phyloP scores from a whole-genome alignment of 2,329 filamentous ascomycete genomes.

The Diplodia scrobiculata region DNA sequence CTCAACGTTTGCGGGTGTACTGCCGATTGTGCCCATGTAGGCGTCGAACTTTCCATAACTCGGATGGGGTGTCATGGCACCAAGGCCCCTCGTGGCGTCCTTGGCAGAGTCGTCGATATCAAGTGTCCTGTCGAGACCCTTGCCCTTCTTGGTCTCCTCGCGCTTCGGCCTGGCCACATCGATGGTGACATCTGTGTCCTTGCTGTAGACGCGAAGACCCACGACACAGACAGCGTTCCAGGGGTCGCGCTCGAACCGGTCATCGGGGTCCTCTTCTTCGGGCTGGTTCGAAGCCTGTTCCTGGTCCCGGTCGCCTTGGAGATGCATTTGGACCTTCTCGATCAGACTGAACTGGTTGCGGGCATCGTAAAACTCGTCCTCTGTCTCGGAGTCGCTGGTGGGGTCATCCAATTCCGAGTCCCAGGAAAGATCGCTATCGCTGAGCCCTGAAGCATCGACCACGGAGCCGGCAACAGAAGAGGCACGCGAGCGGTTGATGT shows the following conservation, averaged over 20 bases:
- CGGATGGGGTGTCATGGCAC: neutral
- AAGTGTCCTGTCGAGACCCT: constrained; percentile 31
- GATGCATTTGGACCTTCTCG: constrained; percentile 7
- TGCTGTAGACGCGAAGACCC: constrained; percentile 60
- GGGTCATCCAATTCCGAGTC: constrained; percentile 47
- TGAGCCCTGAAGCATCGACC: constrained; percentile 36
- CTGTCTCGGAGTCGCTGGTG: constrained; percentile 34
- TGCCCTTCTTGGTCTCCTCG: constrained; percentile 39
- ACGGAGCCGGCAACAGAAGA: constrained; percentile 35
- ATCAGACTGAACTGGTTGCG: constrained; percentile 7
- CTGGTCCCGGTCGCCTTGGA: neutral
- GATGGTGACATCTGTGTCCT: constrained; percentile 55
- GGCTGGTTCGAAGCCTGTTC: neutral
- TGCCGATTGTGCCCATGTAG: neutral
- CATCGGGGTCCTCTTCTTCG: constrained; percentile 42
- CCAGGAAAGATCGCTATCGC: constrained; percentile 43
- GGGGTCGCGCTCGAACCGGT: constrained; percentile 54
- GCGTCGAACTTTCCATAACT: neutral
- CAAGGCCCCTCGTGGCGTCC: constrained; percentile 40
- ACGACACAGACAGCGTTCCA: constrained; percentile 66
- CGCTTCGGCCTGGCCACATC: constrained; percentile 43
- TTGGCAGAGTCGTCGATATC: constrained; percentile 48
- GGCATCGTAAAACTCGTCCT: constrained; percentile 1
- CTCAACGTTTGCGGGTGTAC: constrained; percentile 3
- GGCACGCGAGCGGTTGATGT: constrained; percentile 36